phyloP scores from a whole-genome alignment of 257 asterid species.

The Solanum chmielewskii region DNA sequence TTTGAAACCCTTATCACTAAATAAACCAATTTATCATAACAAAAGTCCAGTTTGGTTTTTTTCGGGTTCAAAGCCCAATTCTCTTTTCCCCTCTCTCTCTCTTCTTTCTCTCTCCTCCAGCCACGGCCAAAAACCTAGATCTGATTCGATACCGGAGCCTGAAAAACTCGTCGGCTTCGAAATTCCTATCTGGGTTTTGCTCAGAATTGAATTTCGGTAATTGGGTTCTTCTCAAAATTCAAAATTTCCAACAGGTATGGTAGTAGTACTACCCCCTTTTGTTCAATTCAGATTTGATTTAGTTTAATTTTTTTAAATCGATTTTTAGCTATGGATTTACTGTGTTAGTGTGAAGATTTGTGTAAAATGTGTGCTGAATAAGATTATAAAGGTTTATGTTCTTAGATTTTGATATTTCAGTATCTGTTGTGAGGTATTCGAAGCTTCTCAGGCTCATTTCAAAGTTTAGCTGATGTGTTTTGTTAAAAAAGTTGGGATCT shows the following conservation, averaged over 20 bases:
- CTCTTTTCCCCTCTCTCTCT: too few relatives aligned
- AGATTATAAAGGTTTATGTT: neutral
- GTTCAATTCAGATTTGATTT: neutral
- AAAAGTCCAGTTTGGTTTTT: conserved; percentile 43
- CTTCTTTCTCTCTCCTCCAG: conserved; percentile 11
- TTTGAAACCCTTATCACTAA: conserved; percentile 27
- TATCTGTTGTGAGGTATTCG: neutral
- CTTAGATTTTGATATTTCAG: neutral
- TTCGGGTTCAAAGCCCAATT: conserved; percentile 64
- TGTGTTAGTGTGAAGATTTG: neutral
- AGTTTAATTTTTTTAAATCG: neutral
- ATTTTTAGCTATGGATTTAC: neutral
- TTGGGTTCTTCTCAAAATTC: neutral
- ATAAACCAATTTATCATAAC: conserved; percentile 7
- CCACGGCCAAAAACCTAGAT: conserved; percentile 51
- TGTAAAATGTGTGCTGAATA: neutral
- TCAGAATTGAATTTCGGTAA: neutral
- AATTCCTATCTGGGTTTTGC: neutral
- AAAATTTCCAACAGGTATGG: neutral
- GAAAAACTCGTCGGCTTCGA: conserved; percentile 1
- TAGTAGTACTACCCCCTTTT: neutral
- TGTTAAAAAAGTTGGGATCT: neutral
- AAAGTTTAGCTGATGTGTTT: neutral
- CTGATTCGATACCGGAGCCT: conserved; percentile 23
- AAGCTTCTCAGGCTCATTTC: neutral